phyloP scores from a whole-genome alignment of 2,329 filamentous ascomycete species.

The Botrytis squamosa region DNA sequence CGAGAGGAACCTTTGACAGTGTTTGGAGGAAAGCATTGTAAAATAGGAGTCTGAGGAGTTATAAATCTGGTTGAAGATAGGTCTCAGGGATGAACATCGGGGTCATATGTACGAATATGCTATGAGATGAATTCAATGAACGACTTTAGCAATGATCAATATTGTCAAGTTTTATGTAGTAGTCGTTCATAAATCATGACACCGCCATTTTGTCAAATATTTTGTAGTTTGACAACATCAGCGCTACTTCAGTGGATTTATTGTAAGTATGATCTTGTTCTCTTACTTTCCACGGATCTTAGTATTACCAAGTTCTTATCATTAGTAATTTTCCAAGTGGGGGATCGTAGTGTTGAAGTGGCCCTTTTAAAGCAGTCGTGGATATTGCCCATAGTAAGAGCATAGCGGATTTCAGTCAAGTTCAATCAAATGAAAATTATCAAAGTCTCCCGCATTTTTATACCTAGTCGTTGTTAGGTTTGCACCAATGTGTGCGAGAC shows the following conservation, averaged over 20 bases:
- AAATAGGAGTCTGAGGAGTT: slow-evolving; percentile 13
- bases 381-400: not conserved
- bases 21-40: slow-evolving; percentile 3
- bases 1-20: not conserved
- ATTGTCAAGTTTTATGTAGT: not conserved
- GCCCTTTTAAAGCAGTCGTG: not conserved
- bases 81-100: not conserved
- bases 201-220: not conserved
- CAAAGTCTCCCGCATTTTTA: not conserved
- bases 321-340: not conserved
- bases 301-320: not conserved
- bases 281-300: not conserved
- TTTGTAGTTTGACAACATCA: not conserved
- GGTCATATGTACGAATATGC: slow-evolving; percentile 15
- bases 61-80: not conserved
- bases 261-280: not conserved
- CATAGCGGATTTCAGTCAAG: not conserved
- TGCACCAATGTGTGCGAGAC: not conserved
- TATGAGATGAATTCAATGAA: slow-evolving; percentile 1
- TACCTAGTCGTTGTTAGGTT: not conserved
- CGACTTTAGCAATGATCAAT: not conserved
- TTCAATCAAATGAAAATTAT: not conserved
- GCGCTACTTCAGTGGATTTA: not conserved
- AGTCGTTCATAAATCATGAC: not conserved
- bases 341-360: not conserved